Percentiles rank a stretch among this genome's conserved stretches.
phyloP scores from a whole-genome alignment of 306 rosid species.

The Cicer chorassanicum region DNA sequence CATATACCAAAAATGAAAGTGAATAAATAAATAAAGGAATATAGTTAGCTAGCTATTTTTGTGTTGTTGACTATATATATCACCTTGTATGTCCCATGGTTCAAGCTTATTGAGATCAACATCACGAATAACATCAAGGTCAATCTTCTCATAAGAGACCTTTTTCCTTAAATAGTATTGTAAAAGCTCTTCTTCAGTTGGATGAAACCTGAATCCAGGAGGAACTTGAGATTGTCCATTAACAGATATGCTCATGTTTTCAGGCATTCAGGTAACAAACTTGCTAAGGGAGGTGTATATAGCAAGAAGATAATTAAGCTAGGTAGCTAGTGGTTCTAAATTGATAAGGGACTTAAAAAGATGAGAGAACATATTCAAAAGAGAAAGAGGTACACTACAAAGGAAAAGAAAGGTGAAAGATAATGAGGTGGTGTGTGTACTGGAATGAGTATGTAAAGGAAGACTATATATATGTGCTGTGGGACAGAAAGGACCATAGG shows the following conservation, averaged over 20 bases:
- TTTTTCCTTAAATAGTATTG: constrained; percentile 86
- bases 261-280: constrained; percentile 51
- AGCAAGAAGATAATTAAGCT: constrained; percentile 4
- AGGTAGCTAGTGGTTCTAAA: constrained; percentile 36
- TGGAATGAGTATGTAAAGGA: constrained; percentile 56
- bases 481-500: constrained; percentile 49
- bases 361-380: constrained; percentile 45
- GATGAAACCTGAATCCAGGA: constrained; percentile 90
- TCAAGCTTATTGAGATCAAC: constrained; percentile 98
- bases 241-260: constrained; percentile 79
- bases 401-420: constrained; percentile 40
- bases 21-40: background rate
- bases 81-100: constrained; percentile 99
- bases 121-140: constrained; percentile 85
- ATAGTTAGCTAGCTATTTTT: background rate
- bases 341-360: constrained; percentile 42
- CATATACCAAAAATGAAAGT: background rate
- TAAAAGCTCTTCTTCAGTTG: constrained; percentile 87
- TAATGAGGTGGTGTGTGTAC: constrained; percentile 49
- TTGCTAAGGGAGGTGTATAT: background rate
- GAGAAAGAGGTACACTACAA: constrained; percentile 5
- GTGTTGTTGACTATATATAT: background rate
- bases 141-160: constrained; percentile 75
- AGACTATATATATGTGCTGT: constrained; percentile 60
- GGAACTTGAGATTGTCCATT: constrained; percentile 95